Percentiles rank a stretch among this genome's conserved stretches.
phyloP scores from a whole-genome alignment of 768 basidiomycete genomes.

The Polyporus arcularius region DNA sequence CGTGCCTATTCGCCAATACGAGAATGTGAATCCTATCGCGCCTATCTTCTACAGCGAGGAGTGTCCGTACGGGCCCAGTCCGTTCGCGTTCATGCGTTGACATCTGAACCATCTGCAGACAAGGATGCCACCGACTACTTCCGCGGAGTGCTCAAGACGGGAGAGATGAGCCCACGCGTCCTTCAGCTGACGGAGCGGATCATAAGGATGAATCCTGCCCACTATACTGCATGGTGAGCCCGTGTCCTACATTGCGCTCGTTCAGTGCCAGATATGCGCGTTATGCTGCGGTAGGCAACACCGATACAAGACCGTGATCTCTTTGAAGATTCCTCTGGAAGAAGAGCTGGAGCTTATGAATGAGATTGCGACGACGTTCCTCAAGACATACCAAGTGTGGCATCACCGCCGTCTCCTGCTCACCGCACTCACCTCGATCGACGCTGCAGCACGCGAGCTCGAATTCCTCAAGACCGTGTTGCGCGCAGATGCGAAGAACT shows the following conservation, averaged over 20 bases:
- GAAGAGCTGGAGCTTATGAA: conserved; percentile 85
- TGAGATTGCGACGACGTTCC: conserved; percentile 74
- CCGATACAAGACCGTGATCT: conserved; percentile 83
- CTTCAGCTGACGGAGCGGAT: conserved; percentile 87
- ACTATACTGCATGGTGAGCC: conserved; percentile 92
- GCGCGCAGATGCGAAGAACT: conserved; percentile 87
- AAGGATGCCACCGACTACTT: conserved; percentile 93
- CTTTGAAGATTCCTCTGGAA: conserved; percentile 65
- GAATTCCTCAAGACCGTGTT: conserved; percentile 76
- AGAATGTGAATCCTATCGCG: conserved; percentile 75
- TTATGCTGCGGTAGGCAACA: conserved; percentile 73
- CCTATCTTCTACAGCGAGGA: conserved; percentile 89
- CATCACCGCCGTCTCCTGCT: conserved; percentile 84
- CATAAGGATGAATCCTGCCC: conserved; percentile 91
- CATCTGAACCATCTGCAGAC: conserved; percentile 49
- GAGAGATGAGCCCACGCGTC: conserved; percentile 80
- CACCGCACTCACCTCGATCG: conserved; percentile 42
- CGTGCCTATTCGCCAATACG: conserved; percentile 77
- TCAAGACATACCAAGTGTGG: conserved; percentile 99
- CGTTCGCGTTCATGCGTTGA: conserved; percentile 10
- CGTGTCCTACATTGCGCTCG: neutral
- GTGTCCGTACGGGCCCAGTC: conserved; percentile 45
- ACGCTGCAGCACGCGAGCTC: conserved; percentile 58
- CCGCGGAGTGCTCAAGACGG: conserved; percentile 74
- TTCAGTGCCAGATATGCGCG: neutral